These are phyloP conservation scores for Phyllosticta citrichinensis DNA, from an alignment of 2,329 filamentous ascomycete species.

Conservation along the genomic window DNA sequence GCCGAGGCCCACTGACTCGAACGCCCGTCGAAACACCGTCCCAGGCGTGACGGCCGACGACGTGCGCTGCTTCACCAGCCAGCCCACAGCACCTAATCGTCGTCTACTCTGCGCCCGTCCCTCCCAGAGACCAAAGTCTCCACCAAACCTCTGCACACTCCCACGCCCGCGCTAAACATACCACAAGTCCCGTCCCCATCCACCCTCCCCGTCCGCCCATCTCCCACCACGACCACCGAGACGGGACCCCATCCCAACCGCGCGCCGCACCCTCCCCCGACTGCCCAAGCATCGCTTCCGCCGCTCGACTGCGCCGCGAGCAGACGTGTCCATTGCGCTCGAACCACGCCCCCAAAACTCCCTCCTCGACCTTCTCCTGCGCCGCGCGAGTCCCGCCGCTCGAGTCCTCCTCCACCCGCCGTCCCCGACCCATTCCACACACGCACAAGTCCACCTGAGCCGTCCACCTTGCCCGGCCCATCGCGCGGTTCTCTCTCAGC, in stretches of 20 bases:
- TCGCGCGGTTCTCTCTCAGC: not conserved
- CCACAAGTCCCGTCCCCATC: not conserved
- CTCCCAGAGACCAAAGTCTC: not conserved
- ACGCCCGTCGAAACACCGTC: not conserved
- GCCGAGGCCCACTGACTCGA: conserved; percentile 10
- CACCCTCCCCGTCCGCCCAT: not conserved
- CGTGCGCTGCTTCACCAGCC: not conserved
- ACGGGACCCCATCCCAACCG: not conserved
- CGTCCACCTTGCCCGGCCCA: not conserved
- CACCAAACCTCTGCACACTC: not conserved
- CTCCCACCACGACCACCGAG: not conserved
- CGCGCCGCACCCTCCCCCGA: not conserved
- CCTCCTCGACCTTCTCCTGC: not conserved
- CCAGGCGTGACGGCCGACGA: not conserved
- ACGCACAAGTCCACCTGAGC: not conserved
- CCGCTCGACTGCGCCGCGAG: not conserved
- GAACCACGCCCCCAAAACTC: conserved; percentile 3
- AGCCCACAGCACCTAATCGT: not conserved
- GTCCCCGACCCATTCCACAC: not conserved
- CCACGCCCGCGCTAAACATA: not conserved
- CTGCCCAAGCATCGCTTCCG: not conserved
- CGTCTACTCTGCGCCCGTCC: not conserved
- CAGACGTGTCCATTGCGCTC: conserved; percentile 11
- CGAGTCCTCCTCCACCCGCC: not conserved
- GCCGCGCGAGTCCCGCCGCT: not conserved